A percentile compares a stretch with the other conserved stretches of the same genome.
phyloP scores from a whole-genome alignment of 164 flowering plant species.

The Akebia trifoliata region DNA sequence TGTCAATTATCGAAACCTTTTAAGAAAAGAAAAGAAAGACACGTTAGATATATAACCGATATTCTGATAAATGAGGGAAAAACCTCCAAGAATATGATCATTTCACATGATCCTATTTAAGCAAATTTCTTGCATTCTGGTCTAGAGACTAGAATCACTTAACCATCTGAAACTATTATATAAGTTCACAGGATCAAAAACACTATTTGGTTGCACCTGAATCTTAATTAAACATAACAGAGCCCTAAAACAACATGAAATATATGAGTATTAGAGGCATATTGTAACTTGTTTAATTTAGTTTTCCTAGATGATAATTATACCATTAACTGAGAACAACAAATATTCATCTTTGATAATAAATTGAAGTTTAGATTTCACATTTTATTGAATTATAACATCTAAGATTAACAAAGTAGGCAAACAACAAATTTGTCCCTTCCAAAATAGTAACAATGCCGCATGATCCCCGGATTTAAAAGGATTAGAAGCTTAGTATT shows the following conservation, averaged over 20 bases:
- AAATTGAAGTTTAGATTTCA: neutral
- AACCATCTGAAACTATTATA: neutral
- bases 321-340: neutral
- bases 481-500: too few species aligned
- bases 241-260: neutral
- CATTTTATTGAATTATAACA: too few species aligned
- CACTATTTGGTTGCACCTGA: neutral
- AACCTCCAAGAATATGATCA: neutral
- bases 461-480: too few species aligned
- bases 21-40: conserved; percentile 2
- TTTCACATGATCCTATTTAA: neutral
- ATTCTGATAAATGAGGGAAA: too few species aligned
- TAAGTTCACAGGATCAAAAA: neutral
- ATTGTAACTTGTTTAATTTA: too few species aligned
- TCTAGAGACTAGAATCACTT: neutral
- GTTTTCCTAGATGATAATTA: too few species aligned
- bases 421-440: too few species aligned
- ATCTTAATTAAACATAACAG: neutral
- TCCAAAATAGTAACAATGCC: too few species aligned
- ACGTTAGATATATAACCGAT: neutral
- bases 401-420: too few species aligned
- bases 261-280: too few species aligned
- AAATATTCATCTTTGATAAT: neutral
- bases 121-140: neutral
- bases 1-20: conserved; percentile 67